phyloP scores from a whole-genome alignment of 352 stramenopile genomes.

The Phytophthora agathidicida region DNA sequence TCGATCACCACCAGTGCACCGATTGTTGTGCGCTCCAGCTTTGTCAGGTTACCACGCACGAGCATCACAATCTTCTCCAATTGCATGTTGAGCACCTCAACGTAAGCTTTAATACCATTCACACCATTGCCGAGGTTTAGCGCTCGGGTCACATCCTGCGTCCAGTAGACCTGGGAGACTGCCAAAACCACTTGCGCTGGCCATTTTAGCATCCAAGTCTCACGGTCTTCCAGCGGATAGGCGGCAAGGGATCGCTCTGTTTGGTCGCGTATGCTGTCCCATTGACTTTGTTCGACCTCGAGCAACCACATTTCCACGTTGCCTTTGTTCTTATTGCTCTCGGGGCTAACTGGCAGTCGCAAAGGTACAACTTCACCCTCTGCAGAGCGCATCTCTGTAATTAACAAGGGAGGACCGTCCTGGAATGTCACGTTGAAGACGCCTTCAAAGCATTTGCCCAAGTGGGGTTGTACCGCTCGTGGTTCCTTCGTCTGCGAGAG shows the following conservation, averaged over 20 bases:
- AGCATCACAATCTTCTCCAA: constrained; percentile 92
- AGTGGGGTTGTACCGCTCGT: constrained; percentile 90
- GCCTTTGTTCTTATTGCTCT: constrained; percentile 93
- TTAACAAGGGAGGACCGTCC: constrained; percentile 75
- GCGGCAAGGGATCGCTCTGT: constrained; percentile 87
- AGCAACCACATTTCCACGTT: constrained; percentile 96
- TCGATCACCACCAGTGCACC: constrained; percentile 93
- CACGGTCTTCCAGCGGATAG: constrained; percentile 80
- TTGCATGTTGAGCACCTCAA: constrained; percentile 86
- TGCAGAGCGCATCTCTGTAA: constrained; percentile 94
- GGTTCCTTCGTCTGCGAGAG: constrained; percentile 94
- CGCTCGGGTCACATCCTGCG: constrained; percentile 88
- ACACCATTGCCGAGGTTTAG: constrained; percentile 74
- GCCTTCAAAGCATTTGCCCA: constrained; percentile 92
- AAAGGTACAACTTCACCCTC: constrained; percentile 93
- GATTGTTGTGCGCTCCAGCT: constrained; percentile 92
- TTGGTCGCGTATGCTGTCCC: constrained; percentile 92
- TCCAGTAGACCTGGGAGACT: constrained; percentile 95
- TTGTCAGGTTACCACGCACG: constrained; percentile 91
- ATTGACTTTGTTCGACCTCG: constrained; percentile 92
- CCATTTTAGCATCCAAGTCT: constrained; percentile 94
- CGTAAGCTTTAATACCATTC: constrained; percentile 75
- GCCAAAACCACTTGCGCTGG: constrained; percentile 94
- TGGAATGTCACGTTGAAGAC: constrained; percentile 93
- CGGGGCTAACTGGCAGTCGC: constrained; percentile 84